Percentiles rank a stretch among this genome's conserved stretches.
These are phyloP conservation scores for Lupinus albus DNA, from an alignment of 306 rosid species.

Conservation along the genomic window DNA sequence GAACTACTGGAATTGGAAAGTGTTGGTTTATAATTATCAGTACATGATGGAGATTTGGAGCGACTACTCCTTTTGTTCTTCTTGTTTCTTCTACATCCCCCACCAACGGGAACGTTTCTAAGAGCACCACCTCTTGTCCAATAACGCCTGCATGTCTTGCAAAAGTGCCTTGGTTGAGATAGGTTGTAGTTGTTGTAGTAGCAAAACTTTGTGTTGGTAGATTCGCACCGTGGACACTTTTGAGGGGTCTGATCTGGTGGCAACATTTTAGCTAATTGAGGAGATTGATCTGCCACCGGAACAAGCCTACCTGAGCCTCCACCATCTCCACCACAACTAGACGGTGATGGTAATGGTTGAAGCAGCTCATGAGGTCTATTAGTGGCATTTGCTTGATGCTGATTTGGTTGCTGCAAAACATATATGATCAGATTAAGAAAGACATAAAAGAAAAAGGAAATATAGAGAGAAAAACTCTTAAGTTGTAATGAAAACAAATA, in stretches of 20 bases:
- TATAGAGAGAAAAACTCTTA: not conserved
- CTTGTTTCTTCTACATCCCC: slow-evolving; percentile 76
- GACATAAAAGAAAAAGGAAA: not conserved
- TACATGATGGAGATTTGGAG: slow-evolving; percentile 54
- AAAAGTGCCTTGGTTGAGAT: slow-evolving; percentile 78
- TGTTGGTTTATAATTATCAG: slow-evolving; percentile 29
- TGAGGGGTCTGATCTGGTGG: slow-evolving; percentile 57
- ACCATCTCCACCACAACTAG: slow-evolving; percentile 13
- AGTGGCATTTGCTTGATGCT: slow-evolving; percentile 27
- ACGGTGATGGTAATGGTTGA: slow-evolving; percentile 43
- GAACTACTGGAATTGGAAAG: slow-evolving; percentile 24
- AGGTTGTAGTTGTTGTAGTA: slow-evolving; percentile 72
- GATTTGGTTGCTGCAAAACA: slow-evolving; percentile 53
- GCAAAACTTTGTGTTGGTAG: slow-evolving; percentile 74
- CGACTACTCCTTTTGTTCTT: slow-evolving; percentile 53
- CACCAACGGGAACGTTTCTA: slow-evolving; percentile 76
- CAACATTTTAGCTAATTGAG: slow-evolving; percentile 55
- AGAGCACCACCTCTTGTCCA: slow-evolving; percentile 82
- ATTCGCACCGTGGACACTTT: slow-evolving; percentile 79
- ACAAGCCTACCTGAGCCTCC: slow-evolving; percentile 53
- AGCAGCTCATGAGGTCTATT: slow-evolving; percentile 37
- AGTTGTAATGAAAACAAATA: slow-evolving; percentile 38
- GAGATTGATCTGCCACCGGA: slow-evolving; percentile 69
- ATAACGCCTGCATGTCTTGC: slow-evolving; percentile 77
- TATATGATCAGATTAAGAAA: not conserved